Evolutionary conservation across 352 stramenopile genomes (phyloP).

Genomic region (Pythium chondricola): DNA sequence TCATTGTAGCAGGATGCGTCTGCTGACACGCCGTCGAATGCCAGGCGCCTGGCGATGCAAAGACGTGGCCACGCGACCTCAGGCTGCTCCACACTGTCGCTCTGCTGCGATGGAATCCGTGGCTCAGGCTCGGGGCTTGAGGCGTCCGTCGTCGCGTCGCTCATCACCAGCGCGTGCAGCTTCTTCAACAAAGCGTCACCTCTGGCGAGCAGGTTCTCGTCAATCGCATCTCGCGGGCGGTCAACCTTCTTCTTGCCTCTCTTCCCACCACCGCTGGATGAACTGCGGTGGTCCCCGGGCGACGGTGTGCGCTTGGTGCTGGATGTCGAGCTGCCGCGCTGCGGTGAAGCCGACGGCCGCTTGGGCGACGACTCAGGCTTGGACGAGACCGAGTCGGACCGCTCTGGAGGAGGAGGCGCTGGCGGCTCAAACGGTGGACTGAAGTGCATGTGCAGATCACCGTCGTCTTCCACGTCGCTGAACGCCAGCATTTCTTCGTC

Average conservation of each 20-base stretch:
- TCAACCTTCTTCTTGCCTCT: slow-evolving; percentile 5
- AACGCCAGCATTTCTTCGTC: slow-evolving; percentile 21
- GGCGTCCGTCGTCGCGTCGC: slow-evolving; percentile 13
- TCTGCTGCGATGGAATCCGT: no score
- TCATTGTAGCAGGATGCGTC: no score
- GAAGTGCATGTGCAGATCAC: slow-evolving; percentile 39
- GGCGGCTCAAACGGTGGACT: slow-evolving; percentile 57
- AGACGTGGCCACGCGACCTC: no score
- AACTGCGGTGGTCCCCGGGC: not conserved
- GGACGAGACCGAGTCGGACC: no score
- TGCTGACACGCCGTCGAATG: no score
- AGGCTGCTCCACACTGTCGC: no score
- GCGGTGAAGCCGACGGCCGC: not conserved
- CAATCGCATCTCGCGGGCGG: slow-evolving; percentile 11
- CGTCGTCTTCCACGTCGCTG: slow-evolving; percentile 20
- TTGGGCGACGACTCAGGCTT: not conserved
- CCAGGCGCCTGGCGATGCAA: slow-evolving; percentile 41
- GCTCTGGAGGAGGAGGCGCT: no score
- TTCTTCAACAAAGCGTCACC: slow-evolving; percentile 30
- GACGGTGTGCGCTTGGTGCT: not conserved
- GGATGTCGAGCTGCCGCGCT: not conserved
- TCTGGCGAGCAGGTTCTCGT: slow-evolving; percentile 19
- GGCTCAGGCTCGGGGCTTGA: slow-evolving; percentile 24
- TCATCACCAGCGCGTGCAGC: slow-evolving; percentile 26
- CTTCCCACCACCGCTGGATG: slow-evolving; percentile 8